Percentiles rank a stretch among this genome's conserved stretches.
Evolutionary conservation across 2,329 filamentous ascomycete species (phyloP).

Genomic region (Penicillium aurantiogriseum): DNA sequence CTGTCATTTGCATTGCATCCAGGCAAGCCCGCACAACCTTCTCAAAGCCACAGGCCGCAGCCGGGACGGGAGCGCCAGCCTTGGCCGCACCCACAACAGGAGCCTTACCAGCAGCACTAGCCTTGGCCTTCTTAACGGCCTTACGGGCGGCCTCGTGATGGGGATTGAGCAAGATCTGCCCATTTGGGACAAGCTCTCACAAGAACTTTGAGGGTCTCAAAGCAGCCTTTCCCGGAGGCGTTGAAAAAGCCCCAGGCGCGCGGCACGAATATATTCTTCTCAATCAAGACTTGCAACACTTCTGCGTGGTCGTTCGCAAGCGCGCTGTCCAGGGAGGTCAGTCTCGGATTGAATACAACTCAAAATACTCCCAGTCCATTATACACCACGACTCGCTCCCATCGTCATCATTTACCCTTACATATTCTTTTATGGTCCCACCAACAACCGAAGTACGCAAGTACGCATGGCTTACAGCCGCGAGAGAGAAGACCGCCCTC

Average conservation of each 20-base stretch:
- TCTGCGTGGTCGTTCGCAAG: background rate
- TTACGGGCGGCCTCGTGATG: no score
- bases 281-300: background rate
- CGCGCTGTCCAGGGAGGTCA: no score
- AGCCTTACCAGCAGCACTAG: no score
- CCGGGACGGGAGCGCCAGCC: no score
- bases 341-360: no score
- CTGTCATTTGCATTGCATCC: no score
- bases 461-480: slow-evolving; percentile 55
- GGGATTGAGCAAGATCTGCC: background rate
- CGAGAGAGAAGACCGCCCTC: slow-evolving; percentile 52
- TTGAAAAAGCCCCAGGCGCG: background rate
- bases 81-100: no score
- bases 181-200: background rate
- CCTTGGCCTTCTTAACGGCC: no score
- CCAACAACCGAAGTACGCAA: slow-evolving; percentile 44
- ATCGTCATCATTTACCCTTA: slow-evolving; percentile 36
- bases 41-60: no score
- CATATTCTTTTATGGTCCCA: slow-evolving; percentile 51
- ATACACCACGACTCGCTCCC: no score
- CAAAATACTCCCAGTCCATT: no score
- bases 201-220: background rate
- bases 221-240: background rate
- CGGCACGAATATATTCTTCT: background rate
- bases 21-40: no score